A percentile compares a stretch with the other conserved stretches of the same genome.
Evolutionary conservation across 2,329 filamentous ascomycete genomes (phyloP).

Genomic region (Ophiostoma sp.): DNA sequence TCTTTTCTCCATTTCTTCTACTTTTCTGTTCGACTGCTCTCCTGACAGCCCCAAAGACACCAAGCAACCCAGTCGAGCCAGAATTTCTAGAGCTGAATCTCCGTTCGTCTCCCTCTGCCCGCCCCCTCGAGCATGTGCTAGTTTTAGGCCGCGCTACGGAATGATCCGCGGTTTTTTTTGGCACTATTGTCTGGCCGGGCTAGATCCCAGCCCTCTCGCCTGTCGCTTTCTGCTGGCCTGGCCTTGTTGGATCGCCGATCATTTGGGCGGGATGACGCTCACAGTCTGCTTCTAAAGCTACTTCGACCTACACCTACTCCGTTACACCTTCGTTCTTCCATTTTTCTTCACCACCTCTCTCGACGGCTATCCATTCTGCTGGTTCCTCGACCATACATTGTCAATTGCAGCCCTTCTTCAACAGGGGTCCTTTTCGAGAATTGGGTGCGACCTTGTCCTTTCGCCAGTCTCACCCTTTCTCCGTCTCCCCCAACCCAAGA

Average conservation of each 20-base stretch:
- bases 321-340: neutral
- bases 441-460: neutral
- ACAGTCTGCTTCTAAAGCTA: neutral
- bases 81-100: neutral
- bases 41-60: neutral
- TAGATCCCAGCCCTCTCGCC: neutral
- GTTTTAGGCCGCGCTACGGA: neutral
- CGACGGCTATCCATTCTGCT: neutral
- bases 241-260: constrained; percentile 12
- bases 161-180: neutral
- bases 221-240: neutral
- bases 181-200: neutral
- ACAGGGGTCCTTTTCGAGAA: neutral
- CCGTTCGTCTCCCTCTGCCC: neutral
- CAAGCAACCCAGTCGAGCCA: too few species aligned
- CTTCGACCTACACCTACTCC: neutral
- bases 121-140: neutral
- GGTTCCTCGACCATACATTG: neutral
- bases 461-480: neutral
- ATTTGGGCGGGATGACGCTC: constrained; percentile 1
- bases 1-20: neutral
- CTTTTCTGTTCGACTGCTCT: neutral
- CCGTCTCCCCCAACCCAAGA: too few species aligned
- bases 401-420: neutral
- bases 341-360: neutral